phyloP scores from a whole-genome alignment of 352 stramenopile species.

The Phytopythium vexans region DNA sequence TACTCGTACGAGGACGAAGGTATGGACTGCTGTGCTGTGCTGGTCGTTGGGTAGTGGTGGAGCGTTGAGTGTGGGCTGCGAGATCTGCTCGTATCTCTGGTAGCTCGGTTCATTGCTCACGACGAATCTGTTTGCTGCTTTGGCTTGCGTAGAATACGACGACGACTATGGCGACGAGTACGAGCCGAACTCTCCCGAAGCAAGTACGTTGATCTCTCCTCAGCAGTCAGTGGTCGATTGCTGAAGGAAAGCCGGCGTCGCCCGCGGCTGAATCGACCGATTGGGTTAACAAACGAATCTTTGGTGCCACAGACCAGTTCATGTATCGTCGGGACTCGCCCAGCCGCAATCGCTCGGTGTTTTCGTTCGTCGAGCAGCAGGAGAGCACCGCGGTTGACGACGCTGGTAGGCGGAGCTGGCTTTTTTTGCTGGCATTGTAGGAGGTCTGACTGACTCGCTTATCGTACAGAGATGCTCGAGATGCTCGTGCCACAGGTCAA shows the following conservation, averaged over 20 bases:
- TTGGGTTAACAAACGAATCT: too few species aligned
- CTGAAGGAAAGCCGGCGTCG: not conserved
- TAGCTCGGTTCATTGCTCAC: not conserved
- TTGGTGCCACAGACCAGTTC: constrained; percentile 51
- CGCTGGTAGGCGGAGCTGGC: constrained; percentile 16
- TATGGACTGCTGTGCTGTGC: constrained; percentile 11
- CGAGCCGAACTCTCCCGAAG: constrained; percentile 54
- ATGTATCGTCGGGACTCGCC: constrained; percentile 83
- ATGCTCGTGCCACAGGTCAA: constrained; percentile 57
- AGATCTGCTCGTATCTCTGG: too few species aligned
- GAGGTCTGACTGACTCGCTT: constrained; percentile 2
- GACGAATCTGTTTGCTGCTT: not conserved
- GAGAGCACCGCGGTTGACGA: constrained; percentile 22
- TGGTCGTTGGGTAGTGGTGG: not conserved
- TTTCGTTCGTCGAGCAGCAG: constrained; percentile 73
- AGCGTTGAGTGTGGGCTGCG: too few species aligned
- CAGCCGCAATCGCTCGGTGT: constrained; percentile 70
- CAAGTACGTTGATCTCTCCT: constrained; percentile 33
- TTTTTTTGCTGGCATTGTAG: not conserved
- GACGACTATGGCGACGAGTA: constrained; percentile 62
- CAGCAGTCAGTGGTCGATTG: too few species aligned
- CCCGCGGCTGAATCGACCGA: too few species aligned
- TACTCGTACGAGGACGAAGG: constrained; percentile 89
- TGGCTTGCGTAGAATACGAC: constrained; percentile 50
- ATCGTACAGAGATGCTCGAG: constrained; percentile 43